phyloP scores from a whole-genome alignment of 78 protist species.

The Dictyostelium firmibasis region DNA sequence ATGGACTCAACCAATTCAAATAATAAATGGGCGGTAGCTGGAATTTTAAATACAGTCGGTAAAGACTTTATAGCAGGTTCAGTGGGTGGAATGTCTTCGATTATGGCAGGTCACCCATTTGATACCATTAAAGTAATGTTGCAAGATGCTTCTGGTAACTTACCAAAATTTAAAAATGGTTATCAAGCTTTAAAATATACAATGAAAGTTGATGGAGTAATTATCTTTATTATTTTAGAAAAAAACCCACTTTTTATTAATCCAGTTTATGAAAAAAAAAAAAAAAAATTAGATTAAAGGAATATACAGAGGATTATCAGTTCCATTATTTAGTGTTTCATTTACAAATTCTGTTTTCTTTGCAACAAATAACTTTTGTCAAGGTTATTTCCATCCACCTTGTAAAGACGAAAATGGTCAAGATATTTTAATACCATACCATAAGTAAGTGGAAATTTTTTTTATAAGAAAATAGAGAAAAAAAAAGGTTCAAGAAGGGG shows the following conservation, averaged over 20 bases:
- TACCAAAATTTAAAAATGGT: conserved; percentile 68
- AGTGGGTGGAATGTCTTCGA: conserved; percentile 42
- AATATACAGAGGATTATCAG: conserved; percentile 52
- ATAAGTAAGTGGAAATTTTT: conserved; percentile 13
- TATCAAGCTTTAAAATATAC: conserved; percentile 53
- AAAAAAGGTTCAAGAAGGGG: too few species aligned
- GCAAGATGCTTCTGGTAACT: conserved; percentile 57
- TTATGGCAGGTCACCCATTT: conserved; percentile 61
- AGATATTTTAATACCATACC: conserved; percentile 45
- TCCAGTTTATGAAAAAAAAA: too few species aligned
- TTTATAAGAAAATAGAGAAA: too few species aligned
- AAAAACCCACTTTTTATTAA: too few species aligned
- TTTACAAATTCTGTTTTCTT: conserved; percentile 60
- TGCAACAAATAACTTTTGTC: conserved; percentile 52
- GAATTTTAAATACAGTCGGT: not conserved
- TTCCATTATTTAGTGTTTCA: conserved; percentile 47
- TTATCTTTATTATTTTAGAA: too few species aligned
- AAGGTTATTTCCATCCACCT: conserved; percentile 34
- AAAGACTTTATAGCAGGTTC: conserved; percentile 70
- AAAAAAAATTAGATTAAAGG: conserved; percentile 32
- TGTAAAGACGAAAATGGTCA: not conserved
- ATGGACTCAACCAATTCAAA: conserved; percentile 1
- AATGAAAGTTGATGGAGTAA: conserved; percentile 60
- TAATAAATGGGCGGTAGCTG: conserved; percentile 7
- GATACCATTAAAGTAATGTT: conserved; percentile 67